These are phyloP conservation scores for Trametes villosa DNA, from an alignment of 768 basidiomycete species.

Conservation along the genomic window DNA sequence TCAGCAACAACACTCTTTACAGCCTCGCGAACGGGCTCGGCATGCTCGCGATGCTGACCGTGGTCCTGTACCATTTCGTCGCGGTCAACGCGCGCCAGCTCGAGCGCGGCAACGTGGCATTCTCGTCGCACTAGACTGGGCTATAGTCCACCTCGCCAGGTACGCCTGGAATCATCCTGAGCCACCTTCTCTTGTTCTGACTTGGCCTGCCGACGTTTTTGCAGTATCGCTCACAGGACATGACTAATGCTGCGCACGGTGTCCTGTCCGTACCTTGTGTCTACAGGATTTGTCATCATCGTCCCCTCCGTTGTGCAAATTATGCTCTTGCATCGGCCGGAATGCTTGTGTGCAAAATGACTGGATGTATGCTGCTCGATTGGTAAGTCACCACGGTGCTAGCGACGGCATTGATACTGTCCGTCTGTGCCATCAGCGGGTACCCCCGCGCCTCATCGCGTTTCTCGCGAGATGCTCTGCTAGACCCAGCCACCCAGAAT, in stretches of 20 bases:
- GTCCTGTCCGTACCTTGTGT: too few relatives aligned
- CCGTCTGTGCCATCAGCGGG: too few relatives aligned
- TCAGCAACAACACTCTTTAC: constrained; percentile 80
- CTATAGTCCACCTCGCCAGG: background rate
- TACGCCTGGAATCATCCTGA: background rate
- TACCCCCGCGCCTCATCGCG: too few relatives aligned
- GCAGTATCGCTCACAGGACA: background rate
- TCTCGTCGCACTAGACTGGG: background rate
- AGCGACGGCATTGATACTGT: too few relatives aligned
- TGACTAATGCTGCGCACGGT: background rate
- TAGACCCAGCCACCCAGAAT: too few relatives aligned
- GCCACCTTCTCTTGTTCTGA: background rate
- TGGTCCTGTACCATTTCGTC: constrained; percentile 89
- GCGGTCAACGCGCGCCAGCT: constrained; percentile 75
- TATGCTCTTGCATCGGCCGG: too few relatives aligned
- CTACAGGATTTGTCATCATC: too few relatives aligned
- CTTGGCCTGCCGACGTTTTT: background rate
- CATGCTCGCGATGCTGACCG: constrained; percentile 81
- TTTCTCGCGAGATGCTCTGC: too few relatives aligned
- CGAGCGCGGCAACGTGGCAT: constrained; percentile 20
- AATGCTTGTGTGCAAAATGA: too few relatives aligned
- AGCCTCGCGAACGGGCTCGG: constrained; percentile 84
- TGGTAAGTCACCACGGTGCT: too few relatives aligned
- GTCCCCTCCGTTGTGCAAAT: too few relatives aligned
- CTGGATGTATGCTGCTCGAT: too few relatives aligned